Evolutionary conservation across 345 rosid species (phyloP).

Genomic region (thale cress (Arabidopsis thaliana)): DNA sequence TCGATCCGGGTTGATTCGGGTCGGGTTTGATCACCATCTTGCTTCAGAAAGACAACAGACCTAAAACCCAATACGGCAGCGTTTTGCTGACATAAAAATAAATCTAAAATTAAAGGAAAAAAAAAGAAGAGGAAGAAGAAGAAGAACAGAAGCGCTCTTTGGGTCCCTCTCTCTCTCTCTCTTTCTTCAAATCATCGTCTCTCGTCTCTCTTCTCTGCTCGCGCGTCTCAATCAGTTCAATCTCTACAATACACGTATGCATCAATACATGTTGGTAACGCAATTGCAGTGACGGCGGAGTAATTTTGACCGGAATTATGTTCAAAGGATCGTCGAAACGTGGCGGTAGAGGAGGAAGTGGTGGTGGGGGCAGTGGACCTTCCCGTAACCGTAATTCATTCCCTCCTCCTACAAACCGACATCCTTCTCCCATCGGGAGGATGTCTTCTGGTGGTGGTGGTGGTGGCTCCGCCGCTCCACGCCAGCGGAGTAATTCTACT

Average conservation of each 20-base stretch:
- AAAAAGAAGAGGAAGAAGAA: slow-evolving; percentile 6
- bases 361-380: slow-evolving; percentile 49
- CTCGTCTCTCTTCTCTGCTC: slow-evolving; percentile 27
- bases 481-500: slow-evolving; percentile 40
- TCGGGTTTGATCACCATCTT: neutral
- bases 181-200: slow-evolving; percentile 35
- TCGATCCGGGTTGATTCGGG: neutral
- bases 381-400: slow-evolving; percentile 53
- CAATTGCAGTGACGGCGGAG: slow-evolving; percentile 36
- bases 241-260: slow-evolving; percentile 18
- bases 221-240: slow-evolving; percentile 44
- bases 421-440: slow-evolving; percentile 50
- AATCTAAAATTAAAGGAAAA: neutral
- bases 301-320: slow-evolving; percentile 40
- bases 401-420: slow-evolving; percentile 53
- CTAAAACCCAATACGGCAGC: slow-evolving; percentile 27
- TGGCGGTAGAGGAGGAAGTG: slow-evolving; percentile 45
- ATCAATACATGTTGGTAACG: slow-evolving; percentile 16
- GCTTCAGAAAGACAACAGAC: slow-evolving; percentile 7
- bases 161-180: slow-evolving; percentile 37
- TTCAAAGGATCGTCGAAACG: slow-evolving; percentile 59
- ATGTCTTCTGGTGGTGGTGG: slow-evolving; percentile 46
- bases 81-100: neutral
- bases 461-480: slow-evolving; percentile 47
- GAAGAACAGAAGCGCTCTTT: slow-evolving; percentile 24